Evolutionary conservation across 805 yeast species (phyloP), one percentile per base, ranked within the genome.

Genomic region (Groenewaldozyma salmanticensis): DNA sequence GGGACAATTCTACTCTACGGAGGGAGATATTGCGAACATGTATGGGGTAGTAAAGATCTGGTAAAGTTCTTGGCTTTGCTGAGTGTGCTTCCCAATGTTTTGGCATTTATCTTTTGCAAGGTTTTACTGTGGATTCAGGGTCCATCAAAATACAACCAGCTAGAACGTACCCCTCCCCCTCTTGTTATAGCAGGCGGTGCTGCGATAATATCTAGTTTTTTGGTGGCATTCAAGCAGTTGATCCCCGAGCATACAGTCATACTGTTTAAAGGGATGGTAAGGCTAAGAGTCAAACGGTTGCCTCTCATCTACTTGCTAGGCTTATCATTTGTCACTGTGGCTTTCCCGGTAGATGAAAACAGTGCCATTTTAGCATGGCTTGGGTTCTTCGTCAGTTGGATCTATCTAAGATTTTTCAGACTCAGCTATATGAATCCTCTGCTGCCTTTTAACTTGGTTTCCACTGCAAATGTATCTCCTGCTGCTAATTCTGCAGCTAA

Each of bases 361-460:
- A 43, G 37, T 32, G 38, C 43, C 11, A 21, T 53, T 3, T 57
- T 61, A 19, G 57, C 61, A 20, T 54, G 59, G 55, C 21, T 52
- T 2, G 70, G 70, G 5, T 86, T 88, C 52, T 60, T 83, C 37
- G 64, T 75, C 2, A 67, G 88, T 15, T 88, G 90, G 84, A 55
- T 64, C 36, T 90, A 86, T 57, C 67, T 88, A 51, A 71, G 97
- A 49, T 88, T 85, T 59, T 78, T 64, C 64, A 92, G 86, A 53
- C 54, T 71, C 13, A 69, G 73, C 35, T 61, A 66, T n/a, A 58
- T 65, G 18, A 81, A 75, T 42, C 78, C 75, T 34, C 57, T 68
- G n/a, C 62, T 79, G 45, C 79, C 82, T 43, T 68, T 50, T 17
- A 36, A 21, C 27, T 38, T 21, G 15, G 38, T 49, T 6, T 13